These are phyloP conservation scores for Drechslerella dactyloides DNA, from an alignment of 2,329 filamentous ascomycete genomes.

Conservation along the genomic window DNA sequence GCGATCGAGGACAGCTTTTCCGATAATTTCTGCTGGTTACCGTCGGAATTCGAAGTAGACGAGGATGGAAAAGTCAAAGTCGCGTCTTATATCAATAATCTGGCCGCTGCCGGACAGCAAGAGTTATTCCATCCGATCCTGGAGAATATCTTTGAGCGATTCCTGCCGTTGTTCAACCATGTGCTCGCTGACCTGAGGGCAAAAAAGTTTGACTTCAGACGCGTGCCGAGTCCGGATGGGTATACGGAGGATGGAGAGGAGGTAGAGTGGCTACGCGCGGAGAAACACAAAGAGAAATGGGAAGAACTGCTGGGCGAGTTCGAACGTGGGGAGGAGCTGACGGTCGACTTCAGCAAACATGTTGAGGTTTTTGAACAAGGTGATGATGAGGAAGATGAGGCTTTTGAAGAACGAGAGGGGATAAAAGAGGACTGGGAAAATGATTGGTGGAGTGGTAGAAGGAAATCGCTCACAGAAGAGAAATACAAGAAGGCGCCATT, in stretches of 20 bases:
- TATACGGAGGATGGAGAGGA: slow-evolving; percentile 14
- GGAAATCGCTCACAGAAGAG: too few relatives aligned
- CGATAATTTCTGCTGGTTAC: slow-evolving; percentile 40
- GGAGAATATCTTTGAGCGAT: slow-evolving; percentile 40
- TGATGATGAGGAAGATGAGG: slow-evolving; percentile 13
- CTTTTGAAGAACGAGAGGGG: not conserved
- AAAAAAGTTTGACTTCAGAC: not conserved
- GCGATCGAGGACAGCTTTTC: slow-evolving; percentile 28
- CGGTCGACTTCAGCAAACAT: not conserved
- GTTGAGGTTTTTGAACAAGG: slow-evolving; percentile 6
- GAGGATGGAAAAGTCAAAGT: slow-evolving; percentile 44
- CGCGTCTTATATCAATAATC: slow-evolving; percentile 44
- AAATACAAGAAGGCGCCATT: slow-evolving; percentile 5
- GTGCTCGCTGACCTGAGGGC: slow-evolving; percentile 25
- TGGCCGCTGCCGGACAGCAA: slow-evolving; percentile 13
- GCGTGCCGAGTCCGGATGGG: slow-evolving; percentile 6
- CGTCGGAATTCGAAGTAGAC: slow-evolving; percentile 32
- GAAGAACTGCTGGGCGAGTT: slow-evolving; percentile 26
- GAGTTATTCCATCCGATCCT: slow-evolving; percentile 40
- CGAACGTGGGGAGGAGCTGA: slow-evolving; percentile 30
- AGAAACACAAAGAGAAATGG: slow-evolving; percentile 15
- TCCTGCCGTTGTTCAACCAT: slow-evolving; percentile 48
- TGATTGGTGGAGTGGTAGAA: too few relatives aligned
- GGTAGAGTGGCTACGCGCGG: slow-evolving; percentile 13
- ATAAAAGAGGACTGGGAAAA: too few relatives aligned